Evolutionary conservation across 2,329 filamentous ascomycete species (phyloP).

Genomic region (Trichoderma oligosporum): DNA sequence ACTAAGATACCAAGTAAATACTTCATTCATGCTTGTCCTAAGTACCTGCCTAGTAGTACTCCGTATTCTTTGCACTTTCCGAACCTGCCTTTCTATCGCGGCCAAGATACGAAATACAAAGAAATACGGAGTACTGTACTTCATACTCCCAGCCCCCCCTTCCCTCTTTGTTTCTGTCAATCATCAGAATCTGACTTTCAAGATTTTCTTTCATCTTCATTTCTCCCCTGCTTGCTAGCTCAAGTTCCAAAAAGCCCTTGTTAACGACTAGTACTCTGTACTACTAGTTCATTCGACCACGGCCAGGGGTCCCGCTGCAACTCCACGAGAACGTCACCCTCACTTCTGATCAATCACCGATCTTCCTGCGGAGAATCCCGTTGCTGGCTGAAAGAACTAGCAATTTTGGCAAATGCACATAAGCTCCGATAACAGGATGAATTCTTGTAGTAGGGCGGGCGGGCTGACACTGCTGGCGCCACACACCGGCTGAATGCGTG

Average conservation of each 20-base stretch:
- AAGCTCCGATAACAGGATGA: conserved; percentile 10
- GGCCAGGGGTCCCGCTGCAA: conserved; percentile 6
- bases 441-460: neutral
- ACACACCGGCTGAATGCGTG: neutral
- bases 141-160: neutral
- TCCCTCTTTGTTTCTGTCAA: neutral
- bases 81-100: conserved; percentile 6
- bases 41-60: neutral
- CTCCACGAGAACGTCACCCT: conserved; percentile 11
- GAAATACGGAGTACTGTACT: neutral
- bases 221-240: neutral
- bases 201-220: too few relatives aligned
- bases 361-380: conserved; percentile 8
- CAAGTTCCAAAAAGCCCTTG: too few relatives aligned
- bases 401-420: conserved; percentile 6
- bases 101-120: too few relatives aligned
- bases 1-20: too few relatives aligned
- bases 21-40: too few relatives aligned
- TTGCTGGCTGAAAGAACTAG: conserved; percentile 2
- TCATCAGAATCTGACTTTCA: too few relatives aligned
- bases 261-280: neutral
- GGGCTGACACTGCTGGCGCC: conserved; percentile 9
- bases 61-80: conserved; percentile 10
- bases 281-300: neutral
- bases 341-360: conserved; percentile 14